Evolutionary conservation across 1,284 basidiomycete genomes (phyloP).

Genomic region (Bondarzewia mesenterica): DNA sequence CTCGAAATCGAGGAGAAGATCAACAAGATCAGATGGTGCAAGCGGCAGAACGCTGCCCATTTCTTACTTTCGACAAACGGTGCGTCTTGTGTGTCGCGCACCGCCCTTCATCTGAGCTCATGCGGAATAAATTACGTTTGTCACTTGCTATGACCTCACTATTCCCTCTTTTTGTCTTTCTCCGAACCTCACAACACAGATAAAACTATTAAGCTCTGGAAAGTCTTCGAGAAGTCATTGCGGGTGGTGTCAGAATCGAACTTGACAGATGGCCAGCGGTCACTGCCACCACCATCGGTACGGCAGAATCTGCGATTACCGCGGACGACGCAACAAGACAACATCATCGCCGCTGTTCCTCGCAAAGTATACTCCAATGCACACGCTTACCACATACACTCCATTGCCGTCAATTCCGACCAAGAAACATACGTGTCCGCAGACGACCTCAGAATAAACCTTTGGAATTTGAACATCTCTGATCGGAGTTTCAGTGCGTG

Average conservation of each 20-base stretch:
- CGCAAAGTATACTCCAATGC: constrained; percentile 99
- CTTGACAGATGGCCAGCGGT: constrained; percentile 72
- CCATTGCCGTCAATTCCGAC: constrained; percentile 98
- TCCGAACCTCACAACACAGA: constrained; percentile 44
- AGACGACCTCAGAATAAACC: constrained; percentile 67
- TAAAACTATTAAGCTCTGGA: constrained; percentile 99
- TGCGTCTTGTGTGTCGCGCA: constrained; percentile 28
- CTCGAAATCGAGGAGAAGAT: constrained; percentile 99
- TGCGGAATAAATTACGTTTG: background rate
- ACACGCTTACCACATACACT: constrained; percentile 99
- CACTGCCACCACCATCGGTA: constrained; percentile 51
- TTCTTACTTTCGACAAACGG: constrained; percentile 97
- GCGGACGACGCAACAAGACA: constrained; percentile 90
- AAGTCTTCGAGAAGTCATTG: constrained; percentile 97
- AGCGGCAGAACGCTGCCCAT: constrained; percentile 94
- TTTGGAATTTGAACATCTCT: constrained; percentile 98
- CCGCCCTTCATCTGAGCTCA: background rate
- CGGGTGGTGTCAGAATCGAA: constrained; percentile 97
- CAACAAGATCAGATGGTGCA: constrained; percentile 99
- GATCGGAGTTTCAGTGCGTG: constrained; percentile 98
- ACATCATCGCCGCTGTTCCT: constrained; percentile 97
- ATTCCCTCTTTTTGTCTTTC: background rate
- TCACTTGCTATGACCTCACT: background rate
- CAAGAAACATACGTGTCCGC: constrained; percentile 99
- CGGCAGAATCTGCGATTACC: constrained; percentile 69